Percentiles rank a stretch among this genome's conserved stretches.
Conservation (phyloP, 1,284 basidiomycete genomes). For the Trametes polyzona region DNA sequence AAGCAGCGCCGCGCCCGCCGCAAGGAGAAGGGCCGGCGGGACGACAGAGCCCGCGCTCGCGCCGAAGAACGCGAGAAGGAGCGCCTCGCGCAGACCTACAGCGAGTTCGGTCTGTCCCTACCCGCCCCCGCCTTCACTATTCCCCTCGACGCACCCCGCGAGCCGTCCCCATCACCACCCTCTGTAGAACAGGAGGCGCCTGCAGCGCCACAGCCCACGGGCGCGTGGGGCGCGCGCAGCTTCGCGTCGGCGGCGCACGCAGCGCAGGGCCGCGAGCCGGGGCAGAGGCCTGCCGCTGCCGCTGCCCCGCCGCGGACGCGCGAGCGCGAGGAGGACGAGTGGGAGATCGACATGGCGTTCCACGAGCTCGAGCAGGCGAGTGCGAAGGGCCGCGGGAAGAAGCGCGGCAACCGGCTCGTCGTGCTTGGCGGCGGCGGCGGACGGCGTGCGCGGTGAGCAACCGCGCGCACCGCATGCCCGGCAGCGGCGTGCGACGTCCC, state of each 20-base stretch:
- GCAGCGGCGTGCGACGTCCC: background rate
- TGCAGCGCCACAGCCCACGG: constrained; percentile 41
- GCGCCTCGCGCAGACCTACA: constrained; percentile 38
- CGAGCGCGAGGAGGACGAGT: constrained; percentile 56
- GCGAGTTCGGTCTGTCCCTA: constrained; percentile 28
- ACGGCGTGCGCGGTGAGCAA: constrained; percentile 31
- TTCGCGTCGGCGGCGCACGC: constrained; percentile 77
- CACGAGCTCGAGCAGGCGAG: constrained; percentile 73
- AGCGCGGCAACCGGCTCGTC: constrained; percentile 66
- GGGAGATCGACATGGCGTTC: constrained; percentile 82
- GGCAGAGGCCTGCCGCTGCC: constrained; percentile 28
- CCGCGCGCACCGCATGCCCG: background rate
- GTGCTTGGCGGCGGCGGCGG: constrained; percentile 62
- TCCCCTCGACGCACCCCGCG: constrained; percentile 8
- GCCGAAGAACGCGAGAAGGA: constrained; percentile 81
- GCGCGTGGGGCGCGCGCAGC: constrained; percentile 78
- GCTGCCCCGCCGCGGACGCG: constrained; percentile 11
- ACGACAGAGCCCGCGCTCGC: constrained; percentile 77
- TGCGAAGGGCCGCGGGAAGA: constrained; percentile 51
- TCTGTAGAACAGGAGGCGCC: constrained; percentile 36
- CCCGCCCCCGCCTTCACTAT: constrained; percentile 3
- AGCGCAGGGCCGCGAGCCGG: constrained; percentile 30
- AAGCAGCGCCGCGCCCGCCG: constrained; percentile 76
- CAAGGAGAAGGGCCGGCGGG: constrained; percentile 78
- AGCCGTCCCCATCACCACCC: constrained; percentile 18